Conservation (phyloP, 345 rosid species). For the Noccaea bulbosa region DNA sequence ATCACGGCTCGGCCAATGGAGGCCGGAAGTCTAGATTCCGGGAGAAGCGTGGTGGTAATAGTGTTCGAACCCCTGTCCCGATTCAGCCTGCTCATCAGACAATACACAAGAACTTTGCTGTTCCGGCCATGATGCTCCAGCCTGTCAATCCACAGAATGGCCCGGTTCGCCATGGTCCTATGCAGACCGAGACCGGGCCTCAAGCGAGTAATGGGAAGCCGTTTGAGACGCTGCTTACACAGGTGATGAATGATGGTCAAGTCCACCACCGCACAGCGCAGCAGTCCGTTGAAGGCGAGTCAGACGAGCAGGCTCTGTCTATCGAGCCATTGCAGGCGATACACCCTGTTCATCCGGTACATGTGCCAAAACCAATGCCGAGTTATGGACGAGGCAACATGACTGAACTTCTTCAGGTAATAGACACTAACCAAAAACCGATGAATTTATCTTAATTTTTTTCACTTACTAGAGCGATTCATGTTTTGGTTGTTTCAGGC, state of each 20-base stretch:
- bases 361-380: slow-evolving; percentile 55
- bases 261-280: slow-evolving; percentile 45
- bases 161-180: slow-evolving; percentile 24
- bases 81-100: slow-evolving; percentile 46
- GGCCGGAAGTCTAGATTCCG: slow-evolving; percentile 42
- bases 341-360: slow-evolving; percentile 54
- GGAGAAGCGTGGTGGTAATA: slow-evolving; percentile 28
- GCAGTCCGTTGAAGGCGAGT: slow-evolving; percentile 44
- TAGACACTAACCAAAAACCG: background rate
- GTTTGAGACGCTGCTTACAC: slow-evolving; percentile 66
- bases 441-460: background rate
- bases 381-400: slow-evolving; percentile 70
- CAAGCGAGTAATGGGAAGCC: slow-evolving; percentile 47
- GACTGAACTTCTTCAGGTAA: slow-evolving; percentile 92
- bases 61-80: slow-evolving; percentile 15
- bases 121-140: slow-evolving; percentile 57
- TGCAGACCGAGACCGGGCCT: slow-evolving; percentile 41
- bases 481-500: slow-evolving; percentile 54
- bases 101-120: slow-evolving; percentile 49
- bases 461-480: background rate
- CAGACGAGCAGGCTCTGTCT: slow-evolving; percentile 62
- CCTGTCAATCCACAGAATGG: slow-evolving; percentile 56
- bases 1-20: slow-evolving; percentile 37
- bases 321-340: slow-evolving; percentile 68
- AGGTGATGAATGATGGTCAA: slow-evolving; percentile 58